A percentile compares a stretch with the other conserved stretches of the same genome.
phyloP scores from a whole-genome alignment of 768 basidiomycete species.

The Podaxis pistillaris region DNA sequence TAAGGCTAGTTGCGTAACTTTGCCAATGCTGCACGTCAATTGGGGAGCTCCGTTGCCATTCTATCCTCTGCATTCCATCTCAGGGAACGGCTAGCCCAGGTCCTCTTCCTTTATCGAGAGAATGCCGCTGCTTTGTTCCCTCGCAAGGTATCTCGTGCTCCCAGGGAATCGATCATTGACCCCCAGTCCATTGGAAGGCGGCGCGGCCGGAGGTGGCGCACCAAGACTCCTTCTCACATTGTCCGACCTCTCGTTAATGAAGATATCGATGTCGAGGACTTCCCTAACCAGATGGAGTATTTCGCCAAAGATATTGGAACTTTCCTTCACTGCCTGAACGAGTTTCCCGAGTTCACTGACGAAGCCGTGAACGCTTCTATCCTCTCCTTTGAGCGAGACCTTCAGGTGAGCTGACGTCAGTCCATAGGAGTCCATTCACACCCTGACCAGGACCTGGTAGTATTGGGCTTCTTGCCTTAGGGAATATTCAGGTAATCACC shows the following conservation, averaged over 20 bases:
- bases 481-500: constrained; percentile 51
- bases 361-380: constrained; percentile 71
- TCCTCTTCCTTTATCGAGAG: constrained; percentile 69
- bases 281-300: constrained; percentile 61
- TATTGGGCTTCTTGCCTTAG: constrained; percentile 75
- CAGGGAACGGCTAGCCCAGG: constrained; percentile 64
- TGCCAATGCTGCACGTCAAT: constrained; percentile 71
- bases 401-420: constrained; percentile 45
- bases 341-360: constrained; percentile 77
- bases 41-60: constrained; percentile 76
- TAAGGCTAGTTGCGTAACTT: constrained; percentile 64
- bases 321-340: constrained; percentile 69
- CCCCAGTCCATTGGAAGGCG: constrained; percentile 30
- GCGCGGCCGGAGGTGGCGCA: constrained; percentile 30
- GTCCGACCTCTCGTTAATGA: constrained; percentile 53
- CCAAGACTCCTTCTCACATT: constrained; percentile 46
- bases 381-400: constrained; percentile 63
- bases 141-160: constrained; percentile 50
- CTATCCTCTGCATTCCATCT: constrained; percentile 72
- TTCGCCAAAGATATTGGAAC: constrained; percentile 66
- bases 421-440: neutral
- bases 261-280: constrained; percentile 60
- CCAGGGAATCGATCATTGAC: constrained; percentile 29
- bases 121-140: constrained; percentile 80
- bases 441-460: constrained; percentile 29